phyloP scores from a whole-genome alignment of 306 rosid species.

The Dryas drummondii region DNA sequence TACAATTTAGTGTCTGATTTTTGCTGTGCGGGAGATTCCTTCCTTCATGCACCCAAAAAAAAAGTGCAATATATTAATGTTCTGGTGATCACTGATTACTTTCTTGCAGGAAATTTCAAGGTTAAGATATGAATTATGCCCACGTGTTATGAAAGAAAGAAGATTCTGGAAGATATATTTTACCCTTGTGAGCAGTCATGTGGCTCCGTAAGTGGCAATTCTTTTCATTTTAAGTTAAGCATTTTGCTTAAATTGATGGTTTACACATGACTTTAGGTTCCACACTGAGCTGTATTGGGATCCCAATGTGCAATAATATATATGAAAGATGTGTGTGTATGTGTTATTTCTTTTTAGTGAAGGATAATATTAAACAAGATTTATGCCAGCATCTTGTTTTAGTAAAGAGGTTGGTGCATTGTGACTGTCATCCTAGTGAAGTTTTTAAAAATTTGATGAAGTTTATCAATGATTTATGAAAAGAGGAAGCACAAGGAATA shows the following conservation, averaged over 20 bases:
- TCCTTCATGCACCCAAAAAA: not conserved
- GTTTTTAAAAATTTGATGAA: not conserved
- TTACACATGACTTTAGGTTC: not conserved
- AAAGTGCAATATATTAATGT: not conserved
- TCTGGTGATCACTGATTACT: constrained; percentile 19
- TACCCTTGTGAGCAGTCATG: constrained; percentile 89
- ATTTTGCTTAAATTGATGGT: not conserved
- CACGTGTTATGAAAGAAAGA: constrained; percentile 82
- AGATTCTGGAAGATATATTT: constrained; percentile 92
- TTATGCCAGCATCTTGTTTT: constrained; percentile 3
- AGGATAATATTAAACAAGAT: not conserved
- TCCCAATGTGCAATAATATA: not conserved
- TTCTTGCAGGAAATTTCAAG: constrained; percentile 79
- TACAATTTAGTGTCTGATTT: not conserved
- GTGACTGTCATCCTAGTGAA: not conserved
- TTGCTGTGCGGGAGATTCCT: not conserved
- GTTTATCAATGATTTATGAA: not conserved
- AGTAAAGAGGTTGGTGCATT: not conserved
- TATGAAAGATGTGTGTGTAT: not conserved
- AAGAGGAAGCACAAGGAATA: not conserved
- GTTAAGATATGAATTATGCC: constrained; percentile 92
- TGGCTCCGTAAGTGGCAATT: constrained; percentile 83
- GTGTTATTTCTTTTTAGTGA: not conserved
- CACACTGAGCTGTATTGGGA: not conserved
- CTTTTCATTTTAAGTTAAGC: constrained; percentile 13